Evolutionary conservation across 208 protist species (phyloP), one percentile per base, ranked within the genome.

Genomic region (Herpetomonas tarakana): DNA sequence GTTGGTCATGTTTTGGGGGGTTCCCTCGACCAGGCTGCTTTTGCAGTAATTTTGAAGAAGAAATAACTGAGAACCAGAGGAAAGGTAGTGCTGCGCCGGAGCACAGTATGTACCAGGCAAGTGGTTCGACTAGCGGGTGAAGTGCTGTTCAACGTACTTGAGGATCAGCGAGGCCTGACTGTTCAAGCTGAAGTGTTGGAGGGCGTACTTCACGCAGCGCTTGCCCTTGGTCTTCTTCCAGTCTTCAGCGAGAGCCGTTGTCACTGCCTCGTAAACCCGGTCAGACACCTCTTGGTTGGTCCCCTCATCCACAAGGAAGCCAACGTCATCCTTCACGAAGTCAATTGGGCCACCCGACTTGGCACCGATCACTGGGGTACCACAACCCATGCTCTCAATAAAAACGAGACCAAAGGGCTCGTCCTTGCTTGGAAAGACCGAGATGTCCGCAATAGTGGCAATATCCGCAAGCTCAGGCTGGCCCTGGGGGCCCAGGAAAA

Each of bases 361-460:
- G 22, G 83, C 83, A 49, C 83, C 83, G 26, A 91, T 85, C 25
- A 88, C 83, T 2, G 83, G 83, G 14, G 83, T 91, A 21, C 83
- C 83, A 30, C 83, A 91, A 6, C 78, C 83, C 83, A 91, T 91
- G 64, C 80, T 87, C 58, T 91, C 83, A 52, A 91, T 88, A 62
- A 91, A 88, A 3, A 91, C 83, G 28, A 91, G 71, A 24, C 83
- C 83, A 47, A 91, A 91, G 2, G 83, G 83, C 63, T 91, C 83
- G 18, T 91, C 80, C 26, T 88, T 86, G 64, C 78, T 86, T n/a
- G 83, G 83, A 51, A 88, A 91, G 3, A 88, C 80, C 28, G 56
- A 66, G n/a, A 88, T 25, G 50, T 87, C 79, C 4, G 71, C 54
- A 22, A 88, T 71, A 19, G 78, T 86, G 71, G 78, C 83, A 16